Conservation (phyloP, 2,329 filamentous ascomycete genomes). For the Septoria linicola region DNA sequence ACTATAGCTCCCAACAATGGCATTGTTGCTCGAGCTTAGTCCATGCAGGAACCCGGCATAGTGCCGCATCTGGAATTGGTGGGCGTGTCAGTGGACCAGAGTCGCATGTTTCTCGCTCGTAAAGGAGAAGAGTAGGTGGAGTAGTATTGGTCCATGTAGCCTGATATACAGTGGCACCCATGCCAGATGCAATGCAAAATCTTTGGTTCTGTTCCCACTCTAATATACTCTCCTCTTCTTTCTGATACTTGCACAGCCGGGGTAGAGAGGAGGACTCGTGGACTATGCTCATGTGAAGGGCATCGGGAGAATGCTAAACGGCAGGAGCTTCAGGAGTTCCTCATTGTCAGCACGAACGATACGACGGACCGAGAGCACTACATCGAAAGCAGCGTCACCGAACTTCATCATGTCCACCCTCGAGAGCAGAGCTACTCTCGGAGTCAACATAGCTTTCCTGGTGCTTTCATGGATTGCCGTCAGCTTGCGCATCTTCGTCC, state of each 20-base stretch:
- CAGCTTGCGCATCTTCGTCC: constrained; percentile 40
- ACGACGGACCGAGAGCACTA: neutral
- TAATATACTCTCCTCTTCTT: neutral
- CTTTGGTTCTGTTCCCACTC: constrained; percentile 7
- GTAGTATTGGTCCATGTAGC: neutral
- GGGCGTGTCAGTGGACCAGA: constrained; percentile 7
- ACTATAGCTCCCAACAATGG: neutral
- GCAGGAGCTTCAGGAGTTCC: neutral
- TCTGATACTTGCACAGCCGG: neutral
- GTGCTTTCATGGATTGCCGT: constrained; percentile 42
- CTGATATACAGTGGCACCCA: constrained; percentile 3
- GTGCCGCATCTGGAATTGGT: constrained; percentile 8
- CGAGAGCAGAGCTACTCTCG: constrained; percentile 20
- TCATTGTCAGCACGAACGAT: neutral
- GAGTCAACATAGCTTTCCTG: constrained; percentile 39
- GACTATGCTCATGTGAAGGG: neutral
- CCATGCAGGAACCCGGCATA: constrained; percentile 1
- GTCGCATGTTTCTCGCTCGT: constrained; percentile 1
- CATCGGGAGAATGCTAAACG: neutral
- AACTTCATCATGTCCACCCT: constrained; percentile 10
- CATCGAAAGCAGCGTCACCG: neutral
- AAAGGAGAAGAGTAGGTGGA: constrained; percentile 5
- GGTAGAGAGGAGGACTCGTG: neutral
- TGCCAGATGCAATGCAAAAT: neutral
- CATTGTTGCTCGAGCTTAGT: neutral